These are phyloP conservation scores for Termitomyces sp. DNA, from an alignment of 768 basidiomycete genomes.

Conservation along the genomic window DNA sequence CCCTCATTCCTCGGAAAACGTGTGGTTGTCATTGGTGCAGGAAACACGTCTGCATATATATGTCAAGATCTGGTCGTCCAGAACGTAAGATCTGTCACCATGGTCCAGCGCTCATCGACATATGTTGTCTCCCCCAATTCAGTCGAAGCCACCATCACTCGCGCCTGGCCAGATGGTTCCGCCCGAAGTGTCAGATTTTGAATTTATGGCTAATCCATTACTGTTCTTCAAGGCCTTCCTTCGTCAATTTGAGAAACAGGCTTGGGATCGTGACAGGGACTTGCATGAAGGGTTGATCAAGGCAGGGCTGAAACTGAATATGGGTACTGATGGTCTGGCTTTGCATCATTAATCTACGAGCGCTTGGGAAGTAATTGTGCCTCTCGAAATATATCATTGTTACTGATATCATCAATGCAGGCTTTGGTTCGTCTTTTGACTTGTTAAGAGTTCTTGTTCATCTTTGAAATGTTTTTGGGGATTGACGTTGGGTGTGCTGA, in stretches of 20 bases:
- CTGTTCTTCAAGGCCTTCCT: conserved; percentile 17
- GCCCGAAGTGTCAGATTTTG: conserved; percentile 21
- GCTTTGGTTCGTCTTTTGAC: background rate
- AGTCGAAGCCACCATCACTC: background rate
- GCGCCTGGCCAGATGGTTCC: conserved; percentile 16
- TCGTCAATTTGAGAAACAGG: conserved; percentile 11
- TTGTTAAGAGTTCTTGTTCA: background rate
- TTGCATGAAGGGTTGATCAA: conserved; percentile 28
- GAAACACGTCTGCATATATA: conserved; percentile 33
- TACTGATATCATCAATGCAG: background rate
- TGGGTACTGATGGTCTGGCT: conserved; percentile 28
- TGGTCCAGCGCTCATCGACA: conserved; percentile 38
- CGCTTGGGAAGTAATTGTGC: conserved; percentile 25
- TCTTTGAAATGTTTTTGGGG: conserved; percentile 15
- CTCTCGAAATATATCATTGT: background rate
- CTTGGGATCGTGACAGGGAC: conserved; percentile 24
- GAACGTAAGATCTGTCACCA: conserved; percentile 29
- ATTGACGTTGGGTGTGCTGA: conserved; percentile 45
- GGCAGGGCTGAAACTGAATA: conserved; percentile 31
- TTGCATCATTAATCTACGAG: conserved; percentile 21
- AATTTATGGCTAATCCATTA: conserved; percentile 18
- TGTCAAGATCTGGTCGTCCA: conserved; percentile 29
- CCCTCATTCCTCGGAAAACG: conserved; percentile 24
- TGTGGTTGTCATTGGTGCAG: conserved; percentile 36
- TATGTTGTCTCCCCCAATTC: conserved; percentile 20